Evolutionary conservation across 2,329 filamentous ascomycete species (phyloP), one percentile per base, ranked within the genome.

Genomic region (Colletotrichum camelliae): DNA sequence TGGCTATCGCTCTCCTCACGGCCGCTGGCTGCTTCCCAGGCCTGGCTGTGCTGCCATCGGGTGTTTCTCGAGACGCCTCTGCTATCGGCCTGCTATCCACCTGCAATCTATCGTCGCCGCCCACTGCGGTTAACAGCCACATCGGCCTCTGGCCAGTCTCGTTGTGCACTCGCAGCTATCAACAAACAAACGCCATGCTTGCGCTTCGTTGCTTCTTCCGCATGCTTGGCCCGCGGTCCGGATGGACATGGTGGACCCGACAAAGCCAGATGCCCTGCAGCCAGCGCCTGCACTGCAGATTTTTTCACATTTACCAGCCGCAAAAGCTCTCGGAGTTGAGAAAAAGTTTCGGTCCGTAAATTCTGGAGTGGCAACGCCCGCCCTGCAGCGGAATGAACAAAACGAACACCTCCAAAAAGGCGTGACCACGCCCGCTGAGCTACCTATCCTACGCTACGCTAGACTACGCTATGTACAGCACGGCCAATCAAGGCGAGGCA

Each of bases 181-280:
- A 73, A 62, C 69, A 62, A 67, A 67, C 64, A 58, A 43, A 72
- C 57, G 70, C 70, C 55, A 48, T 72, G n/a, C 27, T 37, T 35
- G 62, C 21, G 52, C 61, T 31, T 62, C 55, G 70, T 33, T 67
- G 16, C 27, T 35, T 48, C 43, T 64, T 71, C 13, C 16, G 27
- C 37, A 21, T 13, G 27, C 21, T 24, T 43, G 61, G 58, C 55
- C 61, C 24, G 24, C 62, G 21, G 13, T 24, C 31, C 15, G 24
- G 24, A 37, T 27, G 61, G 16, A 15, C 27, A 10, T 55, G 61
- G 33, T 24, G 48, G 24, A 5, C 39, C 21, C 37, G 29, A 67
- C 62, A 67, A 72, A 75, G 69, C 61, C 15, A 43, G 16, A 18
- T 67, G 48, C 61, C 48, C 52, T 65, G 60, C 29, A 60, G 15